Evolutionary conservation across 2,329 filamentous ascomycete genomes (phyloP).

Genomic region (Aspergillus quadricinctus): DNA sequence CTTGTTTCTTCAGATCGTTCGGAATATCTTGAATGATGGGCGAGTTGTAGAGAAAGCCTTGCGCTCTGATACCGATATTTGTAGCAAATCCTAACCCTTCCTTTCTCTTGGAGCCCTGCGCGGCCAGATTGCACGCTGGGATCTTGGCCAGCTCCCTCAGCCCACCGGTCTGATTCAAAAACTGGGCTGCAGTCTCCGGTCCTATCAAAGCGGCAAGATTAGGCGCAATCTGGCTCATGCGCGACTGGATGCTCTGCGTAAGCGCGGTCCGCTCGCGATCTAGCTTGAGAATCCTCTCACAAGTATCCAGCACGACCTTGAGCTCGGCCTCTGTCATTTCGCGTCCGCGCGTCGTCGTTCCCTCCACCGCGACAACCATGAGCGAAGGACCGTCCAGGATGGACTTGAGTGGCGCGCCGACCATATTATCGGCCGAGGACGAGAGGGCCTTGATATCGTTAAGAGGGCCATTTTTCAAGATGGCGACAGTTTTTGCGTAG

Average conservation of each 20-base stretch:
- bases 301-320: slow-evolving; percentile 68
- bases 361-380: slow-evolving; percentile 95
- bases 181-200: slow-evolving; percentile 86
- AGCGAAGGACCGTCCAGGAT: slow-evolving; percentile 84
- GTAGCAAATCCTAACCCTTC: slow-evolving; percentile 80
- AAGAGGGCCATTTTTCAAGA: slow-evolving; percentile 87
- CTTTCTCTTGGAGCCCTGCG: slow-evolving; percentile 85
- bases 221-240: slow-evolving; percentile 93
- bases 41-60: slow-evolving; percentile 90
- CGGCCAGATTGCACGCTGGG: slow-evolving; percentile 86
- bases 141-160: slow-evolving; percentile 85
- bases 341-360: slow-evolving; percentile 79
- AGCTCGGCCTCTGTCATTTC: slow-evolving; percentile 74
- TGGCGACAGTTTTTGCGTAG: slow-evolving; percentile 91
- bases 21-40: slow-evolving; percentile 82
- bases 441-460: slow-evolving; percentile 80
- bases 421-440: slow-evolving; percentile 70
- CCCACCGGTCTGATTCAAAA: slow-evolving; percentile 92
- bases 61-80: slow-evolving; percentile 83
- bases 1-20: slow-evolving; percentile 82
- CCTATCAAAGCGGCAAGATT: slow-evolving; percentile 89
- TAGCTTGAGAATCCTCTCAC: slow-evolving; percentile 81
- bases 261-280: slow-evolving; percentile 82
- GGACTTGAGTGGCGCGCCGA: slow-evolving; percentile 69
- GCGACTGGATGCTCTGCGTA: slow-evolving; percentile 91